Base-by-base conservation (phyloP, 2,329 filamentous ascomycete species). In the Cladosporium halotolerans region DNA sequence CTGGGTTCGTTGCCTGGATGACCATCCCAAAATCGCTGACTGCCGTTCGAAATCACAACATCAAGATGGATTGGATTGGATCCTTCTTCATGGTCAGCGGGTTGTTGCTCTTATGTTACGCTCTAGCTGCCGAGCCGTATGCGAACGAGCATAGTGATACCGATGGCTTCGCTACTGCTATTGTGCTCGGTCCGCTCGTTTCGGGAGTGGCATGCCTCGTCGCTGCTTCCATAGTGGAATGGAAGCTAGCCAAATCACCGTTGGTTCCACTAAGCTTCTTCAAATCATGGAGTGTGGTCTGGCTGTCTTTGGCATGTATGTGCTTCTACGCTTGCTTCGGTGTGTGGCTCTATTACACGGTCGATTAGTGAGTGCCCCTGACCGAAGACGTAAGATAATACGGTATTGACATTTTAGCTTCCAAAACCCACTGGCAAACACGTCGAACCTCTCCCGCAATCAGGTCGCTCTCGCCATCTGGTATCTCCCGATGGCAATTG, bases 11-110 rank as follows among this genome's bases (percentile, higher is more conserved):
- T 10, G 66, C 65, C 1, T 68, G 63, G 47, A 39, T 70, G 9
- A 64, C 60, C 2, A 62, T 69, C 3, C 68, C 68, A 9, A 57
- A 61, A 14, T 64, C 68, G 40, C 50, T 57, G 14, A 62, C 61
- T 7, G 63, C 66, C 52, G 53, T 64, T 9, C 55, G 60, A 36
- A 55, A 62, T 38, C 48, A 66, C 23, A 59, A 59, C 9, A 57
- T 69, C 38, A 61, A 66, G 52, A 70, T 70, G 67, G 68, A 70
- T 55, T 70, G 66, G 66, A 45, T 59, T 23, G 68, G 68, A 7
- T 58, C 63, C 8, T 55, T 65, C 40, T 53, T 68, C 9, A 68
- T 69, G 36, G 67, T 63, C n/a, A 59, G 58, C 16, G 68, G 68
- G 5, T 53, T 70, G 40, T 63, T 70, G 9, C 51, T 70, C 9